phyloP scores from a whole-genome alignment of 768 basidiomycete species.

The Boletus edulis region DNA sequence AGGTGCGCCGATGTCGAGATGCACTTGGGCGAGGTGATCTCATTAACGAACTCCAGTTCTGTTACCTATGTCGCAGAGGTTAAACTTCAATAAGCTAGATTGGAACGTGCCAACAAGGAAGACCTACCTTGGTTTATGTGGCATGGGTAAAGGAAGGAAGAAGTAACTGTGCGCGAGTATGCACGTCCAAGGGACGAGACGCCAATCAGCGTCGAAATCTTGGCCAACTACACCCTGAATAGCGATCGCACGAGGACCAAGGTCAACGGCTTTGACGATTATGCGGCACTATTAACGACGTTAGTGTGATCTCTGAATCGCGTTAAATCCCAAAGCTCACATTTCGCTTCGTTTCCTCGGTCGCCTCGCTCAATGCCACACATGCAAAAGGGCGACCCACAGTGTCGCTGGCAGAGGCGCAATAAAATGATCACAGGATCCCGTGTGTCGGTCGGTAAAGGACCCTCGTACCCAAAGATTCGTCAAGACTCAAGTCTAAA shows the following conservation, averaged over 20 bases:
- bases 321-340: not conserved
- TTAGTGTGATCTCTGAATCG: not conserved
- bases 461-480: not conserved
- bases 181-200: not conserved
- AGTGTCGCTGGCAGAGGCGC: too few species aligned
- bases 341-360: not conserved
- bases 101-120: not conserved
- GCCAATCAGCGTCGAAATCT: not conserved
- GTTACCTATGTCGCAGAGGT: not conserved
- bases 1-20: not conserved
- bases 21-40: not conserved
- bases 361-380: too few species aligned
- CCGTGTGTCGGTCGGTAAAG: constrained; percentile 4
- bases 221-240: not conserved
- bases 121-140: not conserved
- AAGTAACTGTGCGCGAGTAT: not conserved
- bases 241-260: not conserved
- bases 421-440: not conserved
- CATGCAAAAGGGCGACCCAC: too few species aligned
- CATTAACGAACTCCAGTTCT: not conserved
- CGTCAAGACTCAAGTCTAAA: constrained; percentile 8
- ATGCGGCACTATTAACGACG: not conserved
- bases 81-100: not conserved
- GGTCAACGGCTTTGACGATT: not conserved
- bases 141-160: not conserved